Conservation (phyloP, 352 stramenopile species). For the Phytophthora nicotianae region DNA sequence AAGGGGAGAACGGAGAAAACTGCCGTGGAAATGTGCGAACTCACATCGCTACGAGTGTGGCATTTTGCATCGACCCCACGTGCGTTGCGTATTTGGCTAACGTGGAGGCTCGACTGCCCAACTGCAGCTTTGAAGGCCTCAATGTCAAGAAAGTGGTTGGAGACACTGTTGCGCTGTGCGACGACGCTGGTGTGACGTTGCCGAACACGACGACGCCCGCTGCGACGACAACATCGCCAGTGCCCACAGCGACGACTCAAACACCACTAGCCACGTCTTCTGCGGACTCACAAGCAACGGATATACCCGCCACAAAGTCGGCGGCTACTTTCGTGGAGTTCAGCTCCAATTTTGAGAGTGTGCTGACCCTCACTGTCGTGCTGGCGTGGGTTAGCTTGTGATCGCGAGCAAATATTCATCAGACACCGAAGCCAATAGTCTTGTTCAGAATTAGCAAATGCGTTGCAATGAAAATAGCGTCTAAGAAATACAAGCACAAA, state of each 20-base stretch:
- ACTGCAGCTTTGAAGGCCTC: background rate
- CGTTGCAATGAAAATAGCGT: too few species aligned
- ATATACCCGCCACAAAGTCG: slow-evolving; percentile 1
- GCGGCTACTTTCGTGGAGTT: background rate
- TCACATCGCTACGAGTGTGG: background rate
- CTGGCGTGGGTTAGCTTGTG: background rate
- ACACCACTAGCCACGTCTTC: slow-evolving; percentile 7
- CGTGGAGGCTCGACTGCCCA: background rate
- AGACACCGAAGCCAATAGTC: too few species aligned
- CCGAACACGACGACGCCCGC: background rate
- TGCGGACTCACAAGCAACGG: slow-evolving; percentile 4
- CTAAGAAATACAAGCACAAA: too few species aligned
- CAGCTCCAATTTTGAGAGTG: background rate
- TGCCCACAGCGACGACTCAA: slow-evolving; percentile 1
- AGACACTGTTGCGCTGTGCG: background rate
- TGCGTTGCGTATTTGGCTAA: background rate
- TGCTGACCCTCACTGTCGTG: background rate
- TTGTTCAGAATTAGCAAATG: too few species aligned
- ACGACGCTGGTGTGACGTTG: background rate
- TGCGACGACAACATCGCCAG: background rate
- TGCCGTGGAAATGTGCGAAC: background rate
- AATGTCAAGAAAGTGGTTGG: background rate
- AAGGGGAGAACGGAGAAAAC: background rate
- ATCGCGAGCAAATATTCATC: too few species aligned
- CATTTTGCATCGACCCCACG: background rate